phyloP scores from a whole-genome alignment of 352 stramenopile genomes.

The Phytophthora idaei region DNA sequence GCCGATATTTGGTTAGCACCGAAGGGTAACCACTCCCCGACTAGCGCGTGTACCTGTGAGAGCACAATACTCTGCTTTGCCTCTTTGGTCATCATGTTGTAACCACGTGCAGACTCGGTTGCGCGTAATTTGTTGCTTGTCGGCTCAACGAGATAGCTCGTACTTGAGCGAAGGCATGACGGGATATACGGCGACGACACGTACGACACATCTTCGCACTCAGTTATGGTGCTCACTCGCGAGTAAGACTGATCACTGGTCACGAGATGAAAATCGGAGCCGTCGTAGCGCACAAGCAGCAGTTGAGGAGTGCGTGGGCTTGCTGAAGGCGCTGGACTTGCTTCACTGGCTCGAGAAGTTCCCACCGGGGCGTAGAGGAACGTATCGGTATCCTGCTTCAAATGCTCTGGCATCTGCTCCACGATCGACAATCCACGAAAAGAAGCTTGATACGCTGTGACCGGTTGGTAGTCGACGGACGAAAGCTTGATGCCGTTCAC shows the following conservation, averaged over 20 bases:
- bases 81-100: slow-evolving; percentile 92
- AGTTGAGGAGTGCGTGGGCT: slow-evolving; percentile 29
- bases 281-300: slow-evolving; percentile 62
- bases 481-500: slow-evolving; percentile 95
- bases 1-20: slow-evolving; percentile 97
- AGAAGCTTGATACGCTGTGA: slow-evolving; percentile 96
- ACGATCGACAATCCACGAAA: slow-evolving; percentile 89
- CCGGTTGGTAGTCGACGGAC: slow-evolving; percentile 92
- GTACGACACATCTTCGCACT: slow-evolving; percentile 97
- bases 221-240: slow-evolving; percentile 93
- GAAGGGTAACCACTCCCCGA: slow-evolving; percentile 98
- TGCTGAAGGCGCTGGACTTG: not conserved
- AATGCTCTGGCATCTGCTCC: slow-evolving; percentile 84
- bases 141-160: slow-evolving; percentile 85
- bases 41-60: slow-evolving; percentile 95
- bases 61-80: slow-evolving; percentile 96
- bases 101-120: slow-evolving; percentile 86
- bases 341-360: slow-evolving; percentile 1
- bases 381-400: slow-evolving; percentile 65
- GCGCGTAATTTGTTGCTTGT: slow-evolving; percentile 94
- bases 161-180: slow-evolving; percentile 94
- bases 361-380: slow-evolving; percentile 55
- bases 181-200: slow-evolving; percentile 97
- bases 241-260: slow-evolving; percentile 67
- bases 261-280: slow-evolving; percentile 74